Evolutionary conservation across 176 grass and related monocot genomes (phyloP).

Genomic region (Phoenix roebelenii): DNA sequence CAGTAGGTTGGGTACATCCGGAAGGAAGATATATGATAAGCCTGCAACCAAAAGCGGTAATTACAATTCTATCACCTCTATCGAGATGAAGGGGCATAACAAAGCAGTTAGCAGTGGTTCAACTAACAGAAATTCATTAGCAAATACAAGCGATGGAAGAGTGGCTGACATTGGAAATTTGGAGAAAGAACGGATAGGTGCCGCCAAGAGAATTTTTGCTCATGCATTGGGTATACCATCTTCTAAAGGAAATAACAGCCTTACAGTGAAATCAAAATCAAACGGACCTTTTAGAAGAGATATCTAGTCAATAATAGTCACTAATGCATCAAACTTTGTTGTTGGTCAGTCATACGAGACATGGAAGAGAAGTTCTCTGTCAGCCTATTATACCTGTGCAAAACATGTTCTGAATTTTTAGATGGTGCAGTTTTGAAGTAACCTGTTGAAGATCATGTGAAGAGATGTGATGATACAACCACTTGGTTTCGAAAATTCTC

Average conservation of each 20-base stretch:
- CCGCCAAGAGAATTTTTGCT: constrained; percentile 87
- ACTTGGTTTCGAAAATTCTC: too few relatives aligned
- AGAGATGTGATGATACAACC: too few relatives aligned
- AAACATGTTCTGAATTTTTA: too few relatives aligned
- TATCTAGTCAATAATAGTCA: neutral
- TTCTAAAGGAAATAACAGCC: constrained; percentile 20
- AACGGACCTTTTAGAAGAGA: neutral
- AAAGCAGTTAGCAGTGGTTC: neutral
- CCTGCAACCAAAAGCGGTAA: constrained; percentile 5
- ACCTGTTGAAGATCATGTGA: too few relatives aligned
- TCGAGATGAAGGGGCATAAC: neutral
- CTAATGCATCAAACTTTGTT: too few relatives aligned
- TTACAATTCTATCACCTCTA: neutral
- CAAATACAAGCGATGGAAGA: constrained; percentile 8
- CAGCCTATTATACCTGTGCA: too few relatives aligned
- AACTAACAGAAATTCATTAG: neutral
- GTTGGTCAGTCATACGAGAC: too few relatives aligned
- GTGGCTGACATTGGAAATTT: constrained; percentile 33
- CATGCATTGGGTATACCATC: constrained; percentile 47
- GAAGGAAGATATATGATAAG: constrained; percentile 1
- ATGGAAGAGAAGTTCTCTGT: too few relatives aligned
- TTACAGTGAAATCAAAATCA: constrained; percentile 24
- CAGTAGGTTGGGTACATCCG: constrained; percentile 2
- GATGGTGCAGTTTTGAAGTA: too few relatives aligned
- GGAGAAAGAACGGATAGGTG: constrained; percentile 72